Conservation (phyloP, 2,329 filamentous ascomycete genomes). For the Aspergillus brasiliensis region DNA sequence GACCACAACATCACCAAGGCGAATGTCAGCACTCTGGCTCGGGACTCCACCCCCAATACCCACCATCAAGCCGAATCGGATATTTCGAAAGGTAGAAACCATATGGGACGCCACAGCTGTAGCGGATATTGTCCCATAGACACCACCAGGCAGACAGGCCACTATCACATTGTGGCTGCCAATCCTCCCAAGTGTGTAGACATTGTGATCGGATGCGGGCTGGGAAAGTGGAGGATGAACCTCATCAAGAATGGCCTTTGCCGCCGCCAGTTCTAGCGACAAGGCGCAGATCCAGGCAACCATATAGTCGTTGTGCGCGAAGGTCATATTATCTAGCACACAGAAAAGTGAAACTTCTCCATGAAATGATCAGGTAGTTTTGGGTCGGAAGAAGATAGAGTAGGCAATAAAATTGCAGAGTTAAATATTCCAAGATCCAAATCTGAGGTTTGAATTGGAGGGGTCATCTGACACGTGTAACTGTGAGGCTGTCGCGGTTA, state of each 20-base stretch:
- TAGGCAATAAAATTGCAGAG: too few species aligned
- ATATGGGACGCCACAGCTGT: slow-evolving; percentile 25
- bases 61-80: slow-evolving; percentile 28
- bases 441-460: too few species aligned
- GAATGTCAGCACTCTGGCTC: slow-evolving; percentile 13
- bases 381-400: too few species aligned
- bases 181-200: slow-evolving; percentile 26
- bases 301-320: slow-evolving; percentile 23
- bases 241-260: slow-evolving; percentile 30
- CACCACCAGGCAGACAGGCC: slow-evolving; percentile 23
- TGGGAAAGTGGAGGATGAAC: slow-evolving; percentile 19
- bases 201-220: slow-evolving; percentile 22
- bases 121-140: slow-evolving; percentile 24
- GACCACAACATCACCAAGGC: slow-evolving; percentile 27
- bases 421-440: too few species aligned
- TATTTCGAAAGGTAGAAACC: slow-evolving; percentile 22
- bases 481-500: too few species aligned
- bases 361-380: too few species aligned
- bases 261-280: slow-evolving; percentile 30
- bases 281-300: slow-evolving; percentile 39
- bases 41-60: slow-evolving; percentile 34
- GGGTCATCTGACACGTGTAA: too few species aligned
- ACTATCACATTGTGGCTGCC: slow-evolving; percentile 27
- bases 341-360: too few species aligned
- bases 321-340: too few species aligned